Evolutionary conservation across 2,329 filamentous ascomycete genomes (phyloP).

Genomic region (Xylaria sp.): DNA sequence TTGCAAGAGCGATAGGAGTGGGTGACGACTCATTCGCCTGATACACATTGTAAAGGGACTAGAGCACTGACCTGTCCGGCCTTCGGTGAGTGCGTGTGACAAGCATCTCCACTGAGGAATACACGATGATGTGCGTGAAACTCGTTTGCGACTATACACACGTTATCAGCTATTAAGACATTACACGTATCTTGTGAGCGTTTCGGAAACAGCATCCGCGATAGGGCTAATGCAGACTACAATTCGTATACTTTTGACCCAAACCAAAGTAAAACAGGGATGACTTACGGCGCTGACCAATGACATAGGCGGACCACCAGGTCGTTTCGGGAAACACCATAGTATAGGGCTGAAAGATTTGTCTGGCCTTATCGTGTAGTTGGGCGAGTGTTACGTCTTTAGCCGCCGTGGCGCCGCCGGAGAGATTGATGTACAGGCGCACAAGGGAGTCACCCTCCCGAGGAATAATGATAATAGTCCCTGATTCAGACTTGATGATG

Average conservation of each 20-base stretch:
- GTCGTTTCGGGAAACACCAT: conserved; percentile 65
- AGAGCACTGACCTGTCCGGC: conserved; percentile 60
- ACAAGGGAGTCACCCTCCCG: conserved; percentile 67
- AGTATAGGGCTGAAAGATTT: conserved; percentile 65
- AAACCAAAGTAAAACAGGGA: conserved; percentile 35
- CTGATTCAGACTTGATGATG: conserved; percentile 64
- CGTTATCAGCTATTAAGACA: not conserved
- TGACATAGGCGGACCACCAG: conserved; percentile 74
- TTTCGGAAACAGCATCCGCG: not conserved
- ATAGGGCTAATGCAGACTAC: not conserved
- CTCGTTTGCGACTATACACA: conserved; percentile 16
- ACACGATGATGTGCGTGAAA: conserved; percentile 68
- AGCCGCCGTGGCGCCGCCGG: conserved; percentile 58
- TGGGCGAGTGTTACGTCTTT: conserved; percentile 64
- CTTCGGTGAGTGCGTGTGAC: conserved; percentile 74
- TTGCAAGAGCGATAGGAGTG: not conserved
- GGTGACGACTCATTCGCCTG: not conserved
- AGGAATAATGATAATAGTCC: conserved; percentile 71
- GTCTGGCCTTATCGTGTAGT: conserved; percentile 62
- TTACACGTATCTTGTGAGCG: not conserved
- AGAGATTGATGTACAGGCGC: conserved; percentile 71
- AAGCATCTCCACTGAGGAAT: conserved; percentile 73
- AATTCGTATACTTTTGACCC: not conserved
- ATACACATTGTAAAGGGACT: not conserved
- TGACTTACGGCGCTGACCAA: conserved; percentile 70